Conservation (phyloP, 495 filamentous ascomycete species). For the Articulospora tetracladia region DNA sequence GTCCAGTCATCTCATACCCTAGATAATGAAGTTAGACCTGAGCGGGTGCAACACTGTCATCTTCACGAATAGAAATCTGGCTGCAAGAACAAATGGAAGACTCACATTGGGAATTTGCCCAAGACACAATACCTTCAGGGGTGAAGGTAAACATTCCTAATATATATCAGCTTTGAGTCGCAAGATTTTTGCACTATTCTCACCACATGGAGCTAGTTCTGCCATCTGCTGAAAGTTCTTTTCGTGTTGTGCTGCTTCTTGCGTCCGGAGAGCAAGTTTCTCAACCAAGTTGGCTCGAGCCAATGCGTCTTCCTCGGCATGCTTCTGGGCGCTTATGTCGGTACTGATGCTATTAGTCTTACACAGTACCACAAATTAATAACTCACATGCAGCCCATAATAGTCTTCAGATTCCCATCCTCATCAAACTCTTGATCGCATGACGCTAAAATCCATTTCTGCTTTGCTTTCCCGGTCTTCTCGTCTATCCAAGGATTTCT, state of each 20-base stretch:
- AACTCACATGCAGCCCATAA: constrained; percentile 24
- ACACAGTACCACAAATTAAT: background rate
- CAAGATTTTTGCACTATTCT: background rate
- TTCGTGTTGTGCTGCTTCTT: constrained; percentile 64
- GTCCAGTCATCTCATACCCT: constrained; percentile 26
- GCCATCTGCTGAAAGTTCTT: constrained; percentile 69
- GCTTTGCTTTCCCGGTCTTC: constrained; percentile 12
- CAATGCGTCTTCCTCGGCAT: constrained; percentile 40
- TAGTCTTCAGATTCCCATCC: constrained; percentile 17
- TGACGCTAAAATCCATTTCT: constrained; percentile 20
- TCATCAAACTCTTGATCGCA: constrained; percentile 24
- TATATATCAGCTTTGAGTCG: too few relatives aligned
- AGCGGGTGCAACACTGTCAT: too few relatives aligned
- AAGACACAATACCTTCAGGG: constrained; percentile 53
- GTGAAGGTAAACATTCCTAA: constrained; percentile 67
- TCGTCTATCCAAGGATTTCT: constrained; percentile 21
- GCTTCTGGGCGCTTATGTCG: constrained; percentile 19
- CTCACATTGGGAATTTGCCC: constrained; percentile 46
- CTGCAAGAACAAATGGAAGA: too few relatives aligned
- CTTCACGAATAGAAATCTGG: too few relatives aligned
- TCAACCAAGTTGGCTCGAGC: constrained; percentile 62
- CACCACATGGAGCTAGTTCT: constrained; percentile 53
- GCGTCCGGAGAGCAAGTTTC: constrained; percentile 58
- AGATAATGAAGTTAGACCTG: background rate
- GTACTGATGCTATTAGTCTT: constrained; percentile 3